phyloP scores from a whole-genome alignment of 2,329 filamentous ascomycete species.

The Orbilia ellipsospora region DNA sequence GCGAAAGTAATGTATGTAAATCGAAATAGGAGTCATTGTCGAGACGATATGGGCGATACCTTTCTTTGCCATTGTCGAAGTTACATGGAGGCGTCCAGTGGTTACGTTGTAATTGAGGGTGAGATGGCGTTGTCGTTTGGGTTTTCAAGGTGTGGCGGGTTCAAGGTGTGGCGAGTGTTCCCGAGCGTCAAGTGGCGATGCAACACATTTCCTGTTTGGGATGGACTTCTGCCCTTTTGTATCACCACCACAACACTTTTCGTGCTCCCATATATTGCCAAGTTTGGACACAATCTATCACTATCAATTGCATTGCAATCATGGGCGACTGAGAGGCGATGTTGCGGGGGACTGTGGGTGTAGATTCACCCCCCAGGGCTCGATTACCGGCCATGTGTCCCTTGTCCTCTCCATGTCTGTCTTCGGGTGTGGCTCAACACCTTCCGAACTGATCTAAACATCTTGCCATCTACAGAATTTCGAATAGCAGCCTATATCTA shows the following conservation, averaged over 20 bases:
- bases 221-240: constrained; percentile 11
- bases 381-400: constrained; percentile 11
- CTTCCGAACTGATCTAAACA: constrained; percentile 43
- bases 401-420: constrained; percentile 7
- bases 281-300: no score
- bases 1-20: background rate
- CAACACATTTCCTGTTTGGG: constrained; percentile 34
- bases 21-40: background rate
- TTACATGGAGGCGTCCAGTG: constrained; percentile 1
- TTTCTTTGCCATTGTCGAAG: constrained; percentile 56
- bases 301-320: no score
- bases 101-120: no score
- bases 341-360: constrained; percentile 7
- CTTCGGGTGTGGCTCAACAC: constrained; percentile 44
- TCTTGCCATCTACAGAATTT: constrained; percentile 50
- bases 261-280: no score
- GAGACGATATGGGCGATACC: constrained; percentile 14
- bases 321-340: background rate
- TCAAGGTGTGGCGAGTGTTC: constrained; percentile 13
- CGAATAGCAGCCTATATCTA: constrained; percentile 53
- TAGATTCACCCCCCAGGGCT: background rate
- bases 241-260: constrained; percentile 33
- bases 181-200: constrained; percentile 26
- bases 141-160: constrained; percentile 45
- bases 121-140: constrained; percentile 38